phyloP scores from a whole-genome alignment of 257 asterid genomes.

The Nicotiana tomentosiformis region DNA sequence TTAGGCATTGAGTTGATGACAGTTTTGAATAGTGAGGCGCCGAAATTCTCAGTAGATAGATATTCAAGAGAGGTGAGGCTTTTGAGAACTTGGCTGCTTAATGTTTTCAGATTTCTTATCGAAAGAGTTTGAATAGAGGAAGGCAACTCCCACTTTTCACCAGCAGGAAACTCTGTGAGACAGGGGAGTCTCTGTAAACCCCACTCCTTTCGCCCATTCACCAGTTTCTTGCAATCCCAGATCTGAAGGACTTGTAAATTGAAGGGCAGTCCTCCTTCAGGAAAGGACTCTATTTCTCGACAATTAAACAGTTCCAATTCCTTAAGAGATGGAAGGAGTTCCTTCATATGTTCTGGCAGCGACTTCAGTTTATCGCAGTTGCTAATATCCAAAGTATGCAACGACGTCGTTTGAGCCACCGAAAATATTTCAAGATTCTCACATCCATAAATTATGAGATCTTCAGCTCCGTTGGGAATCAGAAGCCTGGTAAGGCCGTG shows the following conservation, averaged over 20 bases:
- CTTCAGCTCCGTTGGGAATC: background rate
- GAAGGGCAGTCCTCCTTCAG: constrained; percentile 9
- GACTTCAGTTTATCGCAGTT: background rate
- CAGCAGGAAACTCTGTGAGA: background rate
- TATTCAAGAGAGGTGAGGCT: constrained; percentile 4
- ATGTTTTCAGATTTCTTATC: background rate
- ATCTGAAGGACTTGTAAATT: background rate
- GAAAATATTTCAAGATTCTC: background rate
- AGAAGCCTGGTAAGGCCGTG: background rate
- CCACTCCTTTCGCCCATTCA: background rate
- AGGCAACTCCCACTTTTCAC: constrained; percentile 2
- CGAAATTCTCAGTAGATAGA: background rate
- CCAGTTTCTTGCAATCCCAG: background rate
- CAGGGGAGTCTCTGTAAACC: background rate
- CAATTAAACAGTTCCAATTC: accelerated
- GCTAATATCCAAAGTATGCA: accelerated
- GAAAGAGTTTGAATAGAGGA: background rate
- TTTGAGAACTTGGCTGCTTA: background rate
- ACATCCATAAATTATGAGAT: accelerated
- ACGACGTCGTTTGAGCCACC: background rate
- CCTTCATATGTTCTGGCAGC: background rate
- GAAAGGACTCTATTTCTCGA: constrained; percentile 2
- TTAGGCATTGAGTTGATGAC: background rate
- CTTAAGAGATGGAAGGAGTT: constrained; percentile 12
- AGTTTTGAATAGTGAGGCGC: no score